These are phyloP conservation scores for Acacia pycnantha DNA, from an alignment of 331 rosid genomes.

Conservation along the genomic window DNA sequence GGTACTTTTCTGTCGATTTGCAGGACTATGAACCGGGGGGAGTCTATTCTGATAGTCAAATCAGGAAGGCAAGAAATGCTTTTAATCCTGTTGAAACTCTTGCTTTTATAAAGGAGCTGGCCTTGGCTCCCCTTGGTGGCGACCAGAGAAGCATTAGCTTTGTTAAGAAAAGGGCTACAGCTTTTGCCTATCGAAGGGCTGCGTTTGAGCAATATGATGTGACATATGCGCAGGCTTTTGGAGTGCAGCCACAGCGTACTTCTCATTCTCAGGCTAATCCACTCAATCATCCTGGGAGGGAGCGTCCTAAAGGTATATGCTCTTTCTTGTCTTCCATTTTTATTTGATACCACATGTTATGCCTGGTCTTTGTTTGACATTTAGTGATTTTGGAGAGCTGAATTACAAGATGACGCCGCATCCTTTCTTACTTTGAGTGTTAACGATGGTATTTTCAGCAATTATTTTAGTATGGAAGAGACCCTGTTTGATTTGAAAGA, in stretches of 20 bases:
- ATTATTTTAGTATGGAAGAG: not conserved
- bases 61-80: slow-evolving; percentile 56
- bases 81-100: slow-evolving; percentile 61
- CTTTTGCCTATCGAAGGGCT: slow-evolving; percentile 55
- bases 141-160: slow-evolving; percentile 53
- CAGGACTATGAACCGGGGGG: slow-evolving; percentile 78
- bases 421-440: not conserved
- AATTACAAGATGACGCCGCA: not conserved
- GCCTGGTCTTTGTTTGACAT: not conserved
- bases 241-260: slow-evolving; percentile 53
- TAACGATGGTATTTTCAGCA: not conserved
- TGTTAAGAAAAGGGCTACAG: slow-evolving; percentile 58
- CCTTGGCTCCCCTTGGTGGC: slow-evolving; percentile 49
- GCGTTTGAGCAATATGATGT: slow-evolving; percentile 90
- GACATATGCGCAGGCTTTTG: slow-evolving; percentile 96
- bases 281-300: slow-evolving; percentile 38
- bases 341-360: not conserved
- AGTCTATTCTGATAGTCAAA: slow-evolving; percentile 67
- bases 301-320: slow-evolving; percentile 67
- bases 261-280: slow-evolving; percentile 39
- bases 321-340: slow-evolving; percentile 13
- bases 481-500: not conserved
- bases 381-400: not conserved
- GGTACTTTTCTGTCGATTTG: slow-evolving; percentile 76
- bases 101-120: slow-evolving; percentile 70